Base-by-base conservation (phyloP, 2,329 filamentous ascomycete species). In the Aspergillus fumigatus region DNA sequence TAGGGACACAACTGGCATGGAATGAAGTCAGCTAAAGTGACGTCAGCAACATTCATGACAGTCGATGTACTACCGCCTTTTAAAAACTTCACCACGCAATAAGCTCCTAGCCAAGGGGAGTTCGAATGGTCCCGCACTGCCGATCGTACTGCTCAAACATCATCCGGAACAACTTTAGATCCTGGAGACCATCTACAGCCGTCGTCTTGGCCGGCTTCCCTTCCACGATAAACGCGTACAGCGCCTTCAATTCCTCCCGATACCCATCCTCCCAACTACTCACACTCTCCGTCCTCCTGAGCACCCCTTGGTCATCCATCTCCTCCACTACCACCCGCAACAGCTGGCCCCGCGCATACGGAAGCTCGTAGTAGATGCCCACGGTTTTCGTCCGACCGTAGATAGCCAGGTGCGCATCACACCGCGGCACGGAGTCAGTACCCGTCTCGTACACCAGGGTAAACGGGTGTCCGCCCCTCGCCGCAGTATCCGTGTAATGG, bases 381-480 rank as follows among this genome's bases (percentile, higher is more conserved):
- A 87, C 79, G 0, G 78, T 79, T 70, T 86, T 87, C 6, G 76
- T 71, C 17, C 73, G 66, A 0, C 78, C 78, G 59, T 84, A 86
- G 0, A 87, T 73, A 4, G 70, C 69, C 3, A 75, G 35, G 60
- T 72, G 69, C 1, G 72, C 70, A 54, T 75, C 72, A 7, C 71
- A 72, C 1, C 71, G 59, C 0, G 83, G 81, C 0, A 87, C 77
- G 0, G 67, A 63, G 59, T 82, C 78, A 23, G 85, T 73, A 0
- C 84, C 84, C 0, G 78, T 79, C 59, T 87, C 84, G 60, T 85
- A 87, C 0, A 78, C 75, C 2, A 84, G 76, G 0, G 80, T 73
- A 56, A 84, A 87, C 0, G 68, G 63, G 21, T 68, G 23, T 35
- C 57, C 64, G 2, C 65, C 57, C 6, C 53, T 41, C 59, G 10